Evolutionary conservation across 2,329 filamentous ascomycete genomes (phyloP), one percentile per base, ranked within the genome.

Genomic region (Colletotrichum sp.): DNA sequence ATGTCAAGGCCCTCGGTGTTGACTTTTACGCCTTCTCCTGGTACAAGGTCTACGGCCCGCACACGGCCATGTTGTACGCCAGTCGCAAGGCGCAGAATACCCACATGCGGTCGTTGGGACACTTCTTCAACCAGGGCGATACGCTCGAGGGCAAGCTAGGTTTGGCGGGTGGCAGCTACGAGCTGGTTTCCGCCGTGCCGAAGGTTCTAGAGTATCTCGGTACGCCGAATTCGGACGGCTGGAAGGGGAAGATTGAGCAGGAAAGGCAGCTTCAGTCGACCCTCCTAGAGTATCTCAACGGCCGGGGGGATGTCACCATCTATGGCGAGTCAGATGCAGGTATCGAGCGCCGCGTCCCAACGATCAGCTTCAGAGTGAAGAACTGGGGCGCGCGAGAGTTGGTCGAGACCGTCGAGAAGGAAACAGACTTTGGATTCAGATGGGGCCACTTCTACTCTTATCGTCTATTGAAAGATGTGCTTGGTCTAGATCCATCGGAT

Each of bases 1-100:
- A 96, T 81, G 93, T 96, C 6, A 88, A 90, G 78, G 91, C 86
- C 0, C 87, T 95, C 0, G 94, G 90, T 1, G 93, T 94, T 0
- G 95, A 96, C 81, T 93, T 96, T 79, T 96, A 96, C 82, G 85
- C 89, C n/a, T 95, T 96, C 81, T 93, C 90, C 1, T 96, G 94
- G 94, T 96, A 96, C 85, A 96, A 96, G 82, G 91, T 96, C 3
- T 96, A 94, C 81, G 95, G 94, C 0, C 94, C 95, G 1, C 95
- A 96, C 79, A 88, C 96, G 2, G 89, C 94, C 0, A 90, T 93
- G 78, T 86, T 96, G 2, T 96, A 95, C 81, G 93, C 90, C 7
- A 91, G 91, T 28, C 86, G 86, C 6, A 80, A 83, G 0, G 92
- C 91, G 0, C 91, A 94, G 76, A 80, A 88, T 18, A 24, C 13